A percentile compares a stretch with the other conserved stretches of the same genome.
Evolutionary conservation across 2,329 filamentous ascomycete genomes (phyloP).

Genomic region (Chaetoscypha palmicola): DNA sequence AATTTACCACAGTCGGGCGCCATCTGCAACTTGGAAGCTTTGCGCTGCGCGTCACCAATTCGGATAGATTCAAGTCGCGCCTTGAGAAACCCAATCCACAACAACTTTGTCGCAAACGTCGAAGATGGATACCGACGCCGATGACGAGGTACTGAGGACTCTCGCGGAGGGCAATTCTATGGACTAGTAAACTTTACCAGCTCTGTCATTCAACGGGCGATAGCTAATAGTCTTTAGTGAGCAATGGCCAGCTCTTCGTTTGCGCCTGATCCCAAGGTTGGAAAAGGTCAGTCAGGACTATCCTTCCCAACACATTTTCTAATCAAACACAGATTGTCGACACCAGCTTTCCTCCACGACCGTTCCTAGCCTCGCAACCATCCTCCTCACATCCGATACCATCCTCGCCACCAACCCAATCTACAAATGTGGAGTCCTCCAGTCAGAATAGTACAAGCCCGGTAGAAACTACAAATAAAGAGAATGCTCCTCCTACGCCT

Average conservation of each 20-base stretch:
- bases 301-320: background rate
- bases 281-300: constrained; percentile 25
- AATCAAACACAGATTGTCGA: constrained; percentile 16
- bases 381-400: constrained; percentile 37
- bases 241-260: constrained; percentile 35
- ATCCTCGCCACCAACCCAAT: constrained; percentile 50
- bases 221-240: constrained; percentile 27
- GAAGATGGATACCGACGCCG: constrained; percentile 50
- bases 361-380: constrained; percentile 39
- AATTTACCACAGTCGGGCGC: too few species aligned
- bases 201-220: constrained; percentile 4
- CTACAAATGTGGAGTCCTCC: constrained; percentile 24
- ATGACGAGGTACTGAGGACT: constrained; percentile 34
- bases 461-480: constrained; percentile 56
- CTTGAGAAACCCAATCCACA: constrained; percentile 2
- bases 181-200: constrained; percentile 43
- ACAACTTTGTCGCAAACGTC: constrained; percentile 22
- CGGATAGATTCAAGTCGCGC: background rate
- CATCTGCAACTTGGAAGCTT: background rate
- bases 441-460: constrained; percentile 17
- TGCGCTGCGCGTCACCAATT: background rate
- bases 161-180: constrained; percentile 47
- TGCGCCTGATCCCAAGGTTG: constrained; percentile 33
- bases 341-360: constrained; percentile 32
- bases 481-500: constrained; percentile 47